Base-by-base conservation (phyloP, 495 filamentous ascomycete genomes). In the Neurospora sp. region DNA sequence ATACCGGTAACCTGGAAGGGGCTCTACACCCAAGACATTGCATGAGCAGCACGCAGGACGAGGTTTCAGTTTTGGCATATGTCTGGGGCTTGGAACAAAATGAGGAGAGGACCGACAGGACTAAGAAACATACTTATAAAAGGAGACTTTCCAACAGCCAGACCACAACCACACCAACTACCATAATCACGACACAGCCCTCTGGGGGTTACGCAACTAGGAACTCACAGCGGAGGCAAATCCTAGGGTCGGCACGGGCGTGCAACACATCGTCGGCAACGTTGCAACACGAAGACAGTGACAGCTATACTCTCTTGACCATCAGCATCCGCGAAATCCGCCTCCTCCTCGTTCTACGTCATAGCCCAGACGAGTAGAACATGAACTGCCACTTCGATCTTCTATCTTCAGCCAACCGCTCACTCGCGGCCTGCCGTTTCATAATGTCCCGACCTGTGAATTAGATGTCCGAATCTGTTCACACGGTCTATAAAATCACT, bases 281-380 rank as follows among this genome's bases (percentile, higher is more conserved):
- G 83, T 84, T 4, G 79, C 61, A 80, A 18, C 73, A 81, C n/a
- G 76, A 84, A 37, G 80, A 86, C 39, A 81, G 85, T 0, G 74
- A 77, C 8, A 74, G 73, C 14, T 90, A 81, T 74, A 77, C 74
- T 0, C 78, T 90, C 22, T 78, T 85, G 37, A 87, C 87, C 4
- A 92, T 91, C 8, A 92, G 92, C 20, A 89, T 95, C 69, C 86
- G 89, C 0, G 82, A 1, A 87, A 12, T 74, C 84, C 45, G 82
- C 89, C 4, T 87, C 90, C 10, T 81, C 88, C 53, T 85, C 85
- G 68, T 87, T 96, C 16, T 96, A 12, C n/a, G 45, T 10, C n/a
- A 45, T 20, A 45, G 18, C 18, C 44, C 44, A 45, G 44, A 45
- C 44, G 44, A 45, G 8, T 45, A 45, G 44, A 45, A 45, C 44